phyloP scores from a whole-genome alignment of 306 rosid species.

The Carpinus viminea region DNA sequence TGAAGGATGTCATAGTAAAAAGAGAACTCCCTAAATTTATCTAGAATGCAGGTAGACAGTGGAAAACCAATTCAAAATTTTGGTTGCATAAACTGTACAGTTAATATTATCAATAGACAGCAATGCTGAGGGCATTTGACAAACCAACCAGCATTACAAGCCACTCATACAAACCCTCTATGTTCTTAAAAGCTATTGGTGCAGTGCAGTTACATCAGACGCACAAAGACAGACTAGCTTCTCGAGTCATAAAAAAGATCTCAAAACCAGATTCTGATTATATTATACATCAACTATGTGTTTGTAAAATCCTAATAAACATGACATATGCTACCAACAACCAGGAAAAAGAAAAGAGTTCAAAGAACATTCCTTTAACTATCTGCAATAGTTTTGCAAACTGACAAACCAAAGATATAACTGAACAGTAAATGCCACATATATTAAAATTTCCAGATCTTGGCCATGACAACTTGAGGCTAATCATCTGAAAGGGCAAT shows the following conservation, averaged over 20 bases:
- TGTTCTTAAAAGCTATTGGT: not conserved
- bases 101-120: too few species aligned
- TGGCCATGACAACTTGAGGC: not conserved
- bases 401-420: not conserved
- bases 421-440: not conserved
- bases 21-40: not conserved
- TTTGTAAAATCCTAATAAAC: not conserved
- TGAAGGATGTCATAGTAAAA: slow-evolving; percentile 13
- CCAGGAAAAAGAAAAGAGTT: not conserved
- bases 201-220: not conserved
- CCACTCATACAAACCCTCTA: not conserved
- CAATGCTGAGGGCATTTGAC: too few species aligned
- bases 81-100: not conserved
- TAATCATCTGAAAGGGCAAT: not conserved
- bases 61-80: not conserved
- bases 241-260: not conserved
- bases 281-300: not conserved
- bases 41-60: not conserved
- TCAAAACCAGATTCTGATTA: not conserved
- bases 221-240: not conserved
- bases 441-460: not conserved
- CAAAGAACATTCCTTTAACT: not conserved
- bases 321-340: not conserved
- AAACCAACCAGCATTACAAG: not conserved
- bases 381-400: not conserved